Evolutionary conservation across 176 grass and related monocot species (phyloP).

Genomic region (Oryza officinalis): DNA sequence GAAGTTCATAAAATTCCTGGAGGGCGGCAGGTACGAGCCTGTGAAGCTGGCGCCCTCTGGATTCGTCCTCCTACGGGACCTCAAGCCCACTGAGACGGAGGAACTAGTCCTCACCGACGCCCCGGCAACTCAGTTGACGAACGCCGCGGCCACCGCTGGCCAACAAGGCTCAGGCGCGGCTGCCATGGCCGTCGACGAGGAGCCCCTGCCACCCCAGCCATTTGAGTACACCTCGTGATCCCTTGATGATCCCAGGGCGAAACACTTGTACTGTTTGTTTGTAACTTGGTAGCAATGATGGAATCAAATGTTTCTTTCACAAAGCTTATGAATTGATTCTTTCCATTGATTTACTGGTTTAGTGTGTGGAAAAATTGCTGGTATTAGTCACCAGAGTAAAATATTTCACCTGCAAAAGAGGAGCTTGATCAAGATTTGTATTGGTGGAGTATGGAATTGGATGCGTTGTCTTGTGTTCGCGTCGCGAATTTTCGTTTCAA

Average conservation of each 20-base stretch:
- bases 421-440: background rate
- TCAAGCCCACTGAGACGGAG: slow-evolving; percentile 56
- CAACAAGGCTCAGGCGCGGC: slow-evolving; percentile 51
- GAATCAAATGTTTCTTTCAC: background rate
- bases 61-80: slow-evolving; percentile 68
- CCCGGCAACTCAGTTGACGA: slow-evolving; percentile 24
- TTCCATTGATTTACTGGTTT: background rate
- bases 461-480: background rate
- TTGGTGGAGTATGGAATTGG: background rate
- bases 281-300: background rate
- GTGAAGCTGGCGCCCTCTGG: slow-evolving; percentile 67
- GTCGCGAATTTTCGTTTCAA: background rate
- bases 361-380: background rate
- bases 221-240: slow-evolving; percentile 63
- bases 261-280: slow-evolving; percentile 4
- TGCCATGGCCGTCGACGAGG: slow-evolving; percentile 78
- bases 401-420: background rate
- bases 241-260: background rate
- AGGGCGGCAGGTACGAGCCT: slow-evolving; percentile 68
- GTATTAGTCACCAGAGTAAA: background rate
- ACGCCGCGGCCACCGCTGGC: background rate
- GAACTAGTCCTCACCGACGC: slow-evolving; percentile 61
- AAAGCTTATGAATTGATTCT: background rate
- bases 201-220: slow-evolving; percentile 65
- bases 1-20: slow-evolving; percentile 79